Base-by-base conservation (phyloP, 441 rosid species). In the Croton setiger region DNA sequence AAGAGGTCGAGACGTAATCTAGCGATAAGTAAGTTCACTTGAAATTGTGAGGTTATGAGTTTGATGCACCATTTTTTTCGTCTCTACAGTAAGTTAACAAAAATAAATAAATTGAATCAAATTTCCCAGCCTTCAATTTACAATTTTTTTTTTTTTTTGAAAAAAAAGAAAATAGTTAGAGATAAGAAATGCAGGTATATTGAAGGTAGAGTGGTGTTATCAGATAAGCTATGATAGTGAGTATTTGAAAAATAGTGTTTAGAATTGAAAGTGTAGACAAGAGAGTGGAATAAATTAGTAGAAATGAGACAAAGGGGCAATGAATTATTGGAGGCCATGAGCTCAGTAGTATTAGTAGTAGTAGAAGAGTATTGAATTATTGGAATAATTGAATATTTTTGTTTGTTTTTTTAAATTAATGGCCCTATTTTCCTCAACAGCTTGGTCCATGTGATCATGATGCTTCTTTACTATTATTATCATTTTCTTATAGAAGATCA, bases 321-420 rank as follows among this genome's bases (percentile, higher is more conserved):
- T 70, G 70, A 65, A 83, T 81, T 75, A 85, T 81, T 84, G 82
- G 79, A 36, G 64, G 7, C 56, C 45, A 69, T 79, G 71, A 79
- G 80, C 78, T 69, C 74, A 77, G 69, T 20, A 20, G 12, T 7
- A 2, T n/a, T n/a, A n/a, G n/a, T n/a, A n/a, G n/a, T n/a, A n/a
- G 15, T 3, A 0, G 23, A 0, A 47, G 57, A 59, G 73, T 14
- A 31, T 39, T 57, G 62, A 62, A 75, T 84, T 72, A 80, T 78
- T 78, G 78, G 59, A 54, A 1, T 51, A 70, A 43, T 44, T 67
- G 76, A 74, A 62, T 15, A 18, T 5, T 56, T 4, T 56, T 3
- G n/a, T n/a, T 47, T 48, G 10, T 14, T n/a, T 14, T 51, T 58
- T 13, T n/a, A n/a, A 7, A 60, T 66, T 31, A 59, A 58, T 60